Evolutionary conservation across 768 basidiomycete species (phyloP).

Genomic region (Lactarius pseudohatsudake): DNA sequence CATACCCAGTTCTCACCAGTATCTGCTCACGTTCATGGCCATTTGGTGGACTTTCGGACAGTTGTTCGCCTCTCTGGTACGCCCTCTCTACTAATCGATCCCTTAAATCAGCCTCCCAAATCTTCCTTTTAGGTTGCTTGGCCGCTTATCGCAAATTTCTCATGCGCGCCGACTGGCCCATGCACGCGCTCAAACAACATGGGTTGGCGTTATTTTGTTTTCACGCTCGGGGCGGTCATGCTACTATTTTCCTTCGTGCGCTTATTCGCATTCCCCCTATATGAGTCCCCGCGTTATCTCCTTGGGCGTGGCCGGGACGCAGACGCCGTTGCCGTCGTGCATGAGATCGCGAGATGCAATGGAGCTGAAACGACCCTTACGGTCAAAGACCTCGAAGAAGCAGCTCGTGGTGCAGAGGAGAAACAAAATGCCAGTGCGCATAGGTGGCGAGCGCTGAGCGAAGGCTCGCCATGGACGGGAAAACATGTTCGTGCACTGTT

Average conservation of each 20-base stretch:
- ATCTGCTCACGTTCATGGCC: conserved; percentile 54
- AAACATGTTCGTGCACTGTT: conserved; percentile 62
- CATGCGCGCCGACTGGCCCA: conserved; percentile 41
- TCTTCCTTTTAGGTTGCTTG: conserved; percentile 47
- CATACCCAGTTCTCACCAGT: conserved; percentile 54
- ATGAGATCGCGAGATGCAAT: conserved; percentile 52
- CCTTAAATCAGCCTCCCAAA: background rate
- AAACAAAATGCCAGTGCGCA: conserved; percentile 7
- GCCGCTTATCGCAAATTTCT: conserved; percentile 57
- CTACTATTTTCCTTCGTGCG: conserved; percentile 54
- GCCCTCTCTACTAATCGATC: conserved; percentile 16
- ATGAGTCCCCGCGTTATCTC: conserved; percentile 60
- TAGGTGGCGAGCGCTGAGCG: conserved; percentile 38
- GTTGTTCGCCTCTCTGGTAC: conserved; percentile 48
- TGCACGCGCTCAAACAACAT: conserved; percentile 51
- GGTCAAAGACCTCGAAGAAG: conserved; percentile 44
- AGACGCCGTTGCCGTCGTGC: conserved; percentile 50
- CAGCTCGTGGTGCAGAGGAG: conserved; percentile 31
- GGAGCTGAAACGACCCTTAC: conserved; percentile 44
- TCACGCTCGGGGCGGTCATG: conserved; percentile 52
- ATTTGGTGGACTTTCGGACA: conserved; percentile 63
- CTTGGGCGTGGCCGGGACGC: conserved; percentile 53
- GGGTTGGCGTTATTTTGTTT: conserved; percentile 64
- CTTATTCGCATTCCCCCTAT: conserved; percentile 51
- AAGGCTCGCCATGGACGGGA: conserved; percentile 41